phyloP scores from a whole-genome alignment of 2,329 filamentous ascomycete genomes.

The Neonectria hederae region DNA sequence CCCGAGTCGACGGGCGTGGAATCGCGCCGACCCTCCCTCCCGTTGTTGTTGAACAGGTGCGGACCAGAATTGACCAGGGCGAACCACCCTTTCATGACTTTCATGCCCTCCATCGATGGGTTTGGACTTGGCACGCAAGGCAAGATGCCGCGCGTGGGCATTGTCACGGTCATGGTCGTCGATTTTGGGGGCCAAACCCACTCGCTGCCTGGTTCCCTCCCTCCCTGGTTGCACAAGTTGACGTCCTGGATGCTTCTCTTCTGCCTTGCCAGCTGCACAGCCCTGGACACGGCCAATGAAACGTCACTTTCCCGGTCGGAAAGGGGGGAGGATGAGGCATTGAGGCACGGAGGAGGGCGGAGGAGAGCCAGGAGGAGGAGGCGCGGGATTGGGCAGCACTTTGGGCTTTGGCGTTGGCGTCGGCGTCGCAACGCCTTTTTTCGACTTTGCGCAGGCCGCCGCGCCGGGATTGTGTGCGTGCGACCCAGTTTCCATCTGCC shows the following conservation, averaged over 20 bases:
- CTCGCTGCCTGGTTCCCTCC: conserved; percentile 18
- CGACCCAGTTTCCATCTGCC: conserved; percentile 39
- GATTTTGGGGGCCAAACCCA: conserved; percentile 21
- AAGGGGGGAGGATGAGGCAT: conserved; percentile 15
- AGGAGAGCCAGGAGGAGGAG: conserved; percentile 20
- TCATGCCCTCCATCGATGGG: conserved; percentile 2
- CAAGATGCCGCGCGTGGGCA: conserved; percentile 8
- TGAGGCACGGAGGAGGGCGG: conserved; percentile 11
- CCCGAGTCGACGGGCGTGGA: conserved; percentile 27
- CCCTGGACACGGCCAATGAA: conserved; percentile 19
- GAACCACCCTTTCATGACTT: conserved; percentile 12
- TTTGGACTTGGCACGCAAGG: conserved; percentile 1
- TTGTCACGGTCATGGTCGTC: conserved; percentile 5
- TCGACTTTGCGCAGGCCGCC: conserved; percentile 40
- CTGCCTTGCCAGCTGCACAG: conserved; percentile 22
- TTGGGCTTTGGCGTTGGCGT: conserved; percentile 38
- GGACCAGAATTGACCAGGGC: conserved; percentile 14
- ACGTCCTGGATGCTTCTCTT: conserved; percentile 8
- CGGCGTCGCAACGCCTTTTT: conserved; percentile 40
- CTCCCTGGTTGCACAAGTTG: conserved; percentile 4
- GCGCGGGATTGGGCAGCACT: conserved; percentile 42
- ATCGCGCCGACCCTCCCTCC: conserved; percentile 19
- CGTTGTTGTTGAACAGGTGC: conserved; percentile 8
- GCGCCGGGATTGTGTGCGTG: conserved; percentile 40
- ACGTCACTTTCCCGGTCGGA: conserved; percentile 9